Evolutionary conservation across 805 yeast genomes (phyloP), one percentile per base, ranked within the genome.

Genomic region (Sugiyamaella mastotermitis): DNA sequence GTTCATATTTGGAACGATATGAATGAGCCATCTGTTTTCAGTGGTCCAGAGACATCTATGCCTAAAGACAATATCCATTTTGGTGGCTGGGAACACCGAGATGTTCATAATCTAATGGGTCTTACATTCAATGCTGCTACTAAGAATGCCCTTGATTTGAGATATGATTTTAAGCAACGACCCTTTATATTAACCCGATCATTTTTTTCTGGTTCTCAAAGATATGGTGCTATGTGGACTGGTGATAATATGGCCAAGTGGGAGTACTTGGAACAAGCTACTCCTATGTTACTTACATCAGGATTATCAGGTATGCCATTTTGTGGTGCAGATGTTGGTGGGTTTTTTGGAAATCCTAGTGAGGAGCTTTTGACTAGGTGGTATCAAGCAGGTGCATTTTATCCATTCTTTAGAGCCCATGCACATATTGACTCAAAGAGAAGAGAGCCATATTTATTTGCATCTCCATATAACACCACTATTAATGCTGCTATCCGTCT

Each of bases 261-360:
- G 98, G 92, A 81, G 46, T 83, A 86, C 52, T 67, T 92, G 44
- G 69, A 72, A 49, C 69, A 75, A 4, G 84, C 96, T 0, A 71
- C 86, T 31, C 96, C 97, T 5, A 88, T 87, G 95, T 60, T 85
- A 11, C 66, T 92, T 42, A 83, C 94, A 3, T 72, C 80, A 47
- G 86, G 87, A 33, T 65, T 84, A 20, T 84, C 76, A 1, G 95
- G 95, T 6, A 80, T 78, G 78, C 95, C 96, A 21, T 90, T 88
- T 62, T 72, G 83, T 5, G 99, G 99, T 6, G 90, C 96, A 6
- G 99, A 92, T 64, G 90, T 92, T 32, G 97, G 96, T 23, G 98
- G 99, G 0, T 92, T 92, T 56, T 88, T 87, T 55, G 95, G 94
- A 3, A 73, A 92, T 56, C 97, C 98, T 0, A 65, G 78, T 0